Evolutionary conservation across 2,329 filamentous ascomycete genomes (phyloP).

Genomic region (Beauveria pseudobassiana): DNA sequence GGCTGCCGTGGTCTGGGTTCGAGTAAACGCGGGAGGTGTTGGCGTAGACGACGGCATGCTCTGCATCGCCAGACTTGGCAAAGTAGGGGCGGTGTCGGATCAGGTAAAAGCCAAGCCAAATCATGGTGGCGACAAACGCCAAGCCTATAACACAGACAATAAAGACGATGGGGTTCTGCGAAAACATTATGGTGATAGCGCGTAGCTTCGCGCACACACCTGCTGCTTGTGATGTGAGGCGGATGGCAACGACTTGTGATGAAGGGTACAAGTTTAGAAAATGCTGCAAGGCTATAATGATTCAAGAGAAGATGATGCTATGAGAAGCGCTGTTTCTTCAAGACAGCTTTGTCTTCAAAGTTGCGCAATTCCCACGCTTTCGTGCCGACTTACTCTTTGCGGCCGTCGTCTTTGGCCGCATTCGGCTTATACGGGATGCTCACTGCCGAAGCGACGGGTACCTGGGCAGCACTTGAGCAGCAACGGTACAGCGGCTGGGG

Average conservation of each 20-base stretch:
- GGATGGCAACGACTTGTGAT: background rate
- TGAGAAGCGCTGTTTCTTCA: too few relatives aligned
- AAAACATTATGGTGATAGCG: background rate
- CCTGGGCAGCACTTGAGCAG: background rate
- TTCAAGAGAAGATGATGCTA: too few relatives aligned
- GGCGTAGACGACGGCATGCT: background rate
- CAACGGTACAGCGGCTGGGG: background rate
- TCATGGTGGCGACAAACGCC: background rate
- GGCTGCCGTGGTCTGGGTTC: background rate
- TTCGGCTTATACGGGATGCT: background rate
- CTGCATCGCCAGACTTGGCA: background rate
- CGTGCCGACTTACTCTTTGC: background rate
- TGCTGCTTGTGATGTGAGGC: background rate
- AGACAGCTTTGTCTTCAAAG: background rate
- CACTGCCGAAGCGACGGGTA: background rate
- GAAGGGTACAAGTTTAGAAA: background rate
- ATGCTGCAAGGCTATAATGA: too few relatives aligned
- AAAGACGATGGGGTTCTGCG: background rate
- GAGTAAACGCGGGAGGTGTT: background rate
- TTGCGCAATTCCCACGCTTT: background rate
- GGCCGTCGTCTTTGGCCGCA: background rate
- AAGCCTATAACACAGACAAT: constrained; percentile 2
- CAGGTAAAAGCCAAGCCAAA: background rate
- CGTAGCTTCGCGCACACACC: background rate
- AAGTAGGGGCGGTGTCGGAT: background rate